Evolutionary conservation across 768 basidiomycete species (phyloP).

Genomic region (Hypholoma fasciculare): DNA sequence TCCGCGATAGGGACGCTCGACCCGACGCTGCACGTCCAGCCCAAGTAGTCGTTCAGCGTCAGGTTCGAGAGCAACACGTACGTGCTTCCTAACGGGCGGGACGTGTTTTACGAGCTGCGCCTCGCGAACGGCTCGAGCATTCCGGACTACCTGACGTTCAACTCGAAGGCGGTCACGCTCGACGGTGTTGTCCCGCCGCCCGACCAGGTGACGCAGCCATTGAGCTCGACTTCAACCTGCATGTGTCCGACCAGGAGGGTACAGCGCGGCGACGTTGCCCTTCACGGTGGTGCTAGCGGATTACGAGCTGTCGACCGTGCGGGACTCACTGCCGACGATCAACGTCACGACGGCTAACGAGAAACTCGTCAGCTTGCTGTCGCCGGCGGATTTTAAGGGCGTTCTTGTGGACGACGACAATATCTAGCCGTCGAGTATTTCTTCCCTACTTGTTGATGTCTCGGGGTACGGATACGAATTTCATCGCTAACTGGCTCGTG

Average conservation of each 20-base stretch:
- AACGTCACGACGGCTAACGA: slow-evolving; percentile 64
- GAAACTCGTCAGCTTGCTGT: slow-evolving; percentile 53
- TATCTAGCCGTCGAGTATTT: slow-evolving; percentile 60
- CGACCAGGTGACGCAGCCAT: slow-evolving; percentile 35
- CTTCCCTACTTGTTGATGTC: slow-evolving; percentile 56
- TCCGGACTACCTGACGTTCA: slow-evolving; percentile 77
- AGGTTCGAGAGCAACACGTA: slow-evolving; percentile 75
- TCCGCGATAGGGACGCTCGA: slow-evolving; percentile 53
- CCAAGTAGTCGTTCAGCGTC: slow-evolving; percentile 87
- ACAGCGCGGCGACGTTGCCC: slow-evolving; percentile 53
- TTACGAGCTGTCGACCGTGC: slow-evolving; percentile 63
- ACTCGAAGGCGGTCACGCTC: slow-evolving; percentile 67
- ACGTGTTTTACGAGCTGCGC: slow-evolving; percentile 63
- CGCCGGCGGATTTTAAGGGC: slow-evolving; percentile 60
- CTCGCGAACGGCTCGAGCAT: slow-evolving; percentile 65
- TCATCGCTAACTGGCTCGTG: slow-evolving; percentile 81
- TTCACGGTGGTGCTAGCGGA: slow-evolving; percentile 70
- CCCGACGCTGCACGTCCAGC: slow-evolving; percentile 72
- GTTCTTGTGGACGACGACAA: slow-evolving; percentile 61
- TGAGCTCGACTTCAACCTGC: slow-evolving; percentile 53
- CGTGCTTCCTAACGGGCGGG: slow-evolving; percentile 31
- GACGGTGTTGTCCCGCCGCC: slow-evolving; percentile 72
- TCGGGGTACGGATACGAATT: slow-evolving; percentile 50
- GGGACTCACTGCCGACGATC: slow-evolving; percentile 55
- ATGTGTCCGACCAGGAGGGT: slow-evolving; percentile 77